phyloP scores from a whole-genome alignment of 306 rosid genomes.

The Cucumis hystrix region DNA sequence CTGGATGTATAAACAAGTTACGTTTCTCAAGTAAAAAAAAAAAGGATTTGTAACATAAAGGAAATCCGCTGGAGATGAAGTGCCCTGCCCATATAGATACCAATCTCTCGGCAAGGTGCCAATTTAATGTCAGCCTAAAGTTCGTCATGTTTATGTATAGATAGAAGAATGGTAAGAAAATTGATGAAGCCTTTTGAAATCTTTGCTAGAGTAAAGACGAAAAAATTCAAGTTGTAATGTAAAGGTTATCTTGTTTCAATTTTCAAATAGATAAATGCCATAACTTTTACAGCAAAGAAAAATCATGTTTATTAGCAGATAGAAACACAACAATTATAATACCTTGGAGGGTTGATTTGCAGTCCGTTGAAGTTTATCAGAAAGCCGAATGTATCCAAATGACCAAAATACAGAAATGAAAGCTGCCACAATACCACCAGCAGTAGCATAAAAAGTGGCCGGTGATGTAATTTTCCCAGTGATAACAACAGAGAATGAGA shows the following conservation, averaged over 20 bases:
- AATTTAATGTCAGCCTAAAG: not conserved
- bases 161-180: not conserved
- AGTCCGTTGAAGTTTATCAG: constrained; percentile 69
- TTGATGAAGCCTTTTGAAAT: not conserved
- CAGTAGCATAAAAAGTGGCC: constrained; percentile 79
- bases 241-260: not conserved
- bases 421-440: constrained; percentile 83
- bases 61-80: not conserved
- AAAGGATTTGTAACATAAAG: not conserved
- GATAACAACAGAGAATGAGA: constrained; percentile 68
- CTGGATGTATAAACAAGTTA: not conserved
- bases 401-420: constrained; percentile 96
- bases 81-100: not conserved
- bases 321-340: not conserved
- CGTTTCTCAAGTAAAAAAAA: not conserved
- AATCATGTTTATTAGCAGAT: not conserved
- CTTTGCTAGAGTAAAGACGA: not conserved
- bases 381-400: constrained; percentile 85
- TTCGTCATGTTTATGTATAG: not conserved
- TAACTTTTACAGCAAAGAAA: not conserved
- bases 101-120: not conserved
- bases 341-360: constrained; percentile 86
- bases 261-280: not conserved
- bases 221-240: not conserved
- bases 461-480: constrained; percentile 84